Evolutionary conservation across 2,329 filamentous ascomycete genomes (phyloP).

Genomic region (Penicillium sp.): DNA sequence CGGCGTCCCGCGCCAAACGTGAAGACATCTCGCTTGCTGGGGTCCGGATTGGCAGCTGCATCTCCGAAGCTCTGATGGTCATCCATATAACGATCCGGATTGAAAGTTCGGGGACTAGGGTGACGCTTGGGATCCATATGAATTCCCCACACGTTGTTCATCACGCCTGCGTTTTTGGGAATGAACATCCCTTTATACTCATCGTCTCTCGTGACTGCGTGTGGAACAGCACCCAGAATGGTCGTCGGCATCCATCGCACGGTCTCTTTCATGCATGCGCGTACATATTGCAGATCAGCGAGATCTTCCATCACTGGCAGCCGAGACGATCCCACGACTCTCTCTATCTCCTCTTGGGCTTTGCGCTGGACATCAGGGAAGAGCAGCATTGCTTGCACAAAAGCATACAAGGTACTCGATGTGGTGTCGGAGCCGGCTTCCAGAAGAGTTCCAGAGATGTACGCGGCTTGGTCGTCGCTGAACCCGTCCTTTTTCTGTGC

Average conservation of each 20-base stretch:
- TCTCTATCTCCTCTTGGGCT: slow-evolving; percentile 43
- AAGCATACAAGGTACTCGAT: slow-evolving; percentile 50
- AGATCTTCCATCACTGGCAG: slow-evolving; percentile 37
- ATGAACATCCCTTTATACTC: slow-evolving; percentile 53
- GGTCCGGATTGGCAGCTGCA: slow-evolving; percentile 37
- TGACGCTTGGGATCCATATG: slow-evolving; percentile 46
- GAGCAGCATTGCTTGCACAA: slow-evolving; percentile 52
- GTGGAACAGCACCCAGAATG: slow-evolving; percentile 49
- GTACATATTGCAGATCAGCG: slow-evolving; percentile 35
- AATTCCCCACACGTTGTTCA: slow-evolving; percentile 50
- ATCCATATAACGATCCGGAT: slow-evolving; percentile 39
- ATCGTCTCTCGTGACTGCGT: slow-evolving; percentile 53
- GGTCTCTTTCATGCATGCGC: slow-evolving; percentile 36
- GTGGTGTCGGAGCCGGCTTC: slow-evolving; percentile 57
- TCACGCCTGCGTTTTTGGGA: slow-evolving; percentile 50
- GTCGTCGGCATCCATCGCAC: slow-evolving; percentile 46
- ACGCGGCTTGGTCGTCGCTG: slow-evolving; percentile 36
- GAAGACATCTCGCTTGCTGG: slow-evolving; percentile 54
- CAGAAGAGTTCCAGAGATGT: slow-evolving; percentile 32
- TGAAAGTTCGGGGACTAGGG: slow-evolving; percentile 41
- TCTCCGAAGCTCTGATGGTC: slow-evolving; percentile 38
- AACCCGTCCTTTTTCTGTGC: slow-evolving; percentile 36
- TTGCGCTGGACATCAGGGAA: slow-evolving; percentile 48
- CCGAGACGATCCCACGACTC: slow-evolving; percentile 31
- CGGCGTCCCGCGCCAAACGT: slow-evolving; percentile 59